Percentiles rank a stretch among this genome's conserved stretches.
Evolutionary conservation across 306 rosid genomes (phyloP).

Genomic region (Inga laurina): DNA sequence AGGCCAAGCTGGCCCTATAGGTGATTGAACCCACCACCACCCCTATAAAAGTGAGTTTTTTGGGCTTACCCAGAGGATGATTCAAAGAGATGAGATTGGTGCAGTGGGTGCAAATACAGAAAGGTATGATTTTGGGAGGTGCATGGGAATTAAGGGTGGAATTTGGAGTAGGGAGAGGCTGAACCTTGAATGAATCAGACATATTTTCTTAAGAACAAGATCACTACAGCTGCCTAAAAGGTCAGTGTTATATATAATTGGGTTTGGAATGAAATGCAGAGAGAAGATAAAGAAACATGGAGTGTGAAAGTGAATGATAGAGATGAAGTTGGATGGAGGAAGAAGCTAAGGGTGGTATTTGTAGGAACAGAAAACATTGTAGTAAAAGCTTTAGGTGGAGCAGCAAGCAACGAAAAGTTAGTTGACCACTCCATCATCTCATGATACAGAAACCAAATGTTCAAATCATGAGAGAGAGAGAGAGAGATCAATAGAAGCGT

Average conservation of each 20-base stretch:
- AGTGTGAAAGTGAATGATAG: not conserved
- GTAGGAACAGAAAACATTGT: slow-evolving; percentile 39
- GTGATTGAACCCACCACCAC: no score
- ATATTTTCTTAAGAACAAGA: slow-evolving; percentile 19
- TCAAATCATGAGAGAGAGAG: slow-evolving; percentile 32
- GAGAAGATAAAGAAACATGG: slow-evolving; percentile 21
- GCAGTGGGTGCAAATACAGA: slow-evolving; percentile 41
- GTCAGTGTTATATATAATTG: slow-evolving; percentile 5
- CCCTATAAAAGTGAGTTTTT: no score
- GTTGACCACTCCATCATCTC: slow-evolving; percentile 42
- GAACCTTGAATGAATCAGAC: slow-evolving; percentile 43
- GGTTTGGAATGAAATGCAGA: slow-evolving; percentile 1
- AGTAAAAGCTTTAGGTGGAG: slow-evolving; percentile 46
- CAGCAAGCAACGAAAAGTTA: slow-evolving; percentile 38
- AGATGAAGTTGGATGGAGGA: slow-evolving; percentile 21
- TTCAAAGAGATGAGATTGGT: slow-evolving; percentile 37
- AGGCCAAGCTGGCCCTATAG: no score
- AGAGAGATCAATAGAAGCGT: slow-evolving; percentile 12
- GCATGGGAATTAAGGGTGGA: slow-evolving; percentile 25
- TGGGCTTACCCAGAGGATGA: slow-evolving; percentile 46
- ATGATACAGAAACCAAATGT: slow-evolving; percentile 25
- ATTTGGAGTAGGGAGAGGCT: slow-evolving; percentile 33
- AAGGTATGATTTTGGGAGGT: slow-evolving; percentile 35
- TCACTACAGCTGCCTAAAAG: slow-evolving; percentile 8
- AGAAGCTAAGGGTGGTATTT: slow-evolving; percentile 24